Conservation (phyloP, 495 filamentous ascomycete species). For the Pyrenula massariospora region DNA sequence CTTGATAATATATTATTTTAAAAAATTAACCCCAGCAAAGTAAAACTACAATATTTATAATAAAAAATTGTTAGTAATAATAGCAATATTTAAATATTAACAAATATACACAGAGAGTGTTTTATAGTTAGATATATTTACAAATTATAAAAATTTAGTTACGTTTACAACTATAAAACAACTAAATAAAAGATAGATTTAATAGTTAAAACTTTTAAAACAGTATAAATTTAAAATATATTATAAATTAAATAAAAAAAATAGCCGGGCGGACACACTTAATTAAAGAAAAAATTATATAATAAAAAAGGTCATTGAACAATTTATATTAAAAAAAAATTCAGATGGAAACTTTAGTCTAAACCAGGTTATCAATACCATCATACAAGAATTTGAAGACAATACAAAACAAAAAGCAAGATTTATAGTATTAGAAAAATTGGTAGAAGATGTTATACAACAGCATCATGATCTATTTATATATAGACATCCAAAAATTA, state of each 20-base stretch:
- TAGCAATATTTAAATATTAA: conserved; percentile 4
- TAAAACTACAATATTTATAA: conserved; percentile 15
- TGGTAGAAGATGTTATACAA: no score
- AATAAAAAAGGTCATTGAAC: background rate
- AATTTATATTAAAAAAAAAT: background rate
- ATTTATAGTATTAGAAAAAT: no score
- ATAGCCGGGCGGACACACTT: background rate
- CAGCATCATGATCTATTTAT: no score
- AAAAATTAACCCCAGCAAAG: conserved; percentile 6
- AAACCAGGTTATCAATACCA: no score
- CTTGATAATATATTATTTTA: conserved; percentile 6
- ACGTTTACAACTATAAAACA: conserved; percentile 5
- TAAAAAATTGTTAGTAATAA: conserved; percentile 11
- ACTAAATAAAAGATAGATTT: background rate
- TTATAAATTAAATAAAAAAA: background rate
- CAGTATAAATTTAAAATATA: background rate
- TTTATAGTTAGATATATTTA: background rate
- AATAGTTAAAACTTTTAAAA: background rate
- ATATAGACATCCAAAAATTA: conserved; percentile 6
- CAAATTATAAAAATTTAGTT: conserved; percentile 8
- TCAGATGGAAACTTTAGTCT: background rate
- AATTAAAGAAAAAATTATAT: background rate
- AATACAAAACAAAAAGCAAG: no score
- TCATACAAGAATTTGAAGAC: no score
- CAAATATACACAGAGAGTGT: conserved; percentile 6